phyloP scores from a whole-genome alignment of 2,329 filamentous ascomycete species.

The Geosmithia flava region DNA sequence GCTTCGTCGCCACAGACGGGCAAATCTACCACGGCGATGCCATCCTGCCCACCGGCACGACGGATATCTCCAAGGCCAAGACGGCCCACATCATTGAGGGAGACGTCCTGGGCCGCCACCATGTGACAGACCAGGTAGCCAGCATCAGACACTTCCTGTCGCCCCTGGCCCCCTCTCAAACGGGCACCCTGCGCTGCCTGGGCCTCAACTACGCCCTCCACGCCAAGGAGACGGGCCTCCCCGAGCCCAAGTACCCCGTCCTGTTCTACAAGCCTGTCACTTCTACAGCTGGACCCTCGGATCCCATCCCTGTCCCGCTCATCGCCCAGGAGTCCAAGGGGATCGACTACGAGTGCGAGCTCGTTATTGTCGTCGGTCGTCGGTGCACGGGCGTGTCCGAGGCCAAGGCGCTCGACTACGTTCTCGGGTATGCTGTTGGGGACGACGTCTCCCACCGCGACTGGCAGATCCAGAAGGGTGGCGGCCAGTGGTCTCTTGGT shows the following conservation, averaged over 20 bases:
- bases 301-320: constrained; percentile 52
- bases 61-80: constrained; percentile 46
- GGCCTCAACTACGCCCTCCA: constrained; percentile 64
- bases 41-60: constrained; percentile 48
- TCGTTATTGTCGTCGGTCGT: constrained; percentile 62
- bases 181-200: constrained; percentile 55
- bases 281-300: constrained; percentile 49
- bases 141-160: constrained; percentile 45
- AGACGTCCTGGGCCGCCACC: constrained; percentile 52
- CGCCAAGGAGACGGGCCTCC: constrained; percentile 56
- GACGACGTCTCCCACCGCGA: constrained; percentile 75
- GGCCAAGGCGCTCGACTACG: constrained; percentile 53
- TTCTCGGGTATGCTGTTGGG: constrained; percentile 62
- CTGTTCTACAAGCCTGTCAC: constrained; percentile 56
- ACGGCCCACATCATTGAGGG: constrained; percentile 52
- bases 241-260: constrained; percentile 58
- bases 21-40: constrained; percentile 63
- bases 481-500: constrained; percentile 58
- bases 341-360: constrained; percentile 71
- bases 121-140: constrained; percentile 49
- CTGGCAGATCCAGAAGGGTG: constrained; percentile 58
- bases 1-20: constrained; percentile 62
- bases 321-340: constrained; percentile 54
- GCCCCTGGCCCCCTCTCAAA: constrained; percentile 49
- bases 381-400: constrained; percentile 53